Evolutionary conservation across 495 filamentous ascomycete genomes (phyloP), one percentile per base, ranked within the genome.

Genomic region (Lasiosphaeria hispida): DNA sequence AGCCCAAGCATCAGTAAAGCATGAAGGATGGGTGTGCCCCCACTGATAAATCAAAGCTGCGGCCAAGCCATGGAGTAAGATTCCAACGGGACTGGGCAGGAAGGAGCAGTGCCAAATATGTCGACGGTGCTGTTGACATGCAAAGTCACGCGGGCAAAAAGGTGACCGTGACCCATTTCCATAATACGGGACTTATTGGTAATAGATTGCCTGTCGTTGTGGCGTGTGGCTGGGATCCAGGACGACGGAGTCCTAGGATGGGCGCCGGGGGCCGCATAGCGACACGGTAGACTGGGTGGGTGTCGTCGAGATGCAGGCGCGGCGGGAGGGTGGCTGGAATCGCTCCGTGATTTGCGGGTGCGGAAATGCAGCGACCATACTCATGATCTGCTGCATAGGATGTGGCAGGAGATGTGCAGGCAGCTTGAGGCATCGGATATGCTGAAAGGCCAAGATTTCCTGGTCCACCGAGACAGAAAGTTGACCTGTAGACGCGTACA

Each of bases 71-170:
- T 3, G 33, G 19, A 10, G 47, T 49, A 33, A 7, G 19, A 18
- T 35, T 19, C 11, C 7, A n/a, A 30, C n/a, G n/a, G n/a, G 23
- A 49, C 23, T 30, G 23, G 23, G 23, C 23, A 34, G n/a, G 23
- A 14, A n/a, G 47, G 14, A 35, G 47, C 47, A 10, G 47, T 11
- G 18, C 47, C 23, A 30, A 30, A 30, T 30, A 30, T 34, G 23
- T 13, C 17, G 23, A 34, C 36, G 10, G 13, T 51, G 41, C 30
- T 39, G 53, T 47, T 13, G 41, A 48, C 53, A 19, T 45, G 19
- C n/a, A 23, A 52, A 57, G 59, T 61, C 59, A 61, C 54, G 59
- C 59, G 59, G 39, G 36, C 30, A 19, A 57, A 42, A 48, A 53
- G 41, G 45, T 61, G 59, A 57, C 59, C 30, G 37, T 50, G 38